A percentile compares a stretch with the other conserved stretches of the same genome.
phyloP scores from a whole-genome alignment of 148 eudicot species.

The Diospyros lotus region DNA sequence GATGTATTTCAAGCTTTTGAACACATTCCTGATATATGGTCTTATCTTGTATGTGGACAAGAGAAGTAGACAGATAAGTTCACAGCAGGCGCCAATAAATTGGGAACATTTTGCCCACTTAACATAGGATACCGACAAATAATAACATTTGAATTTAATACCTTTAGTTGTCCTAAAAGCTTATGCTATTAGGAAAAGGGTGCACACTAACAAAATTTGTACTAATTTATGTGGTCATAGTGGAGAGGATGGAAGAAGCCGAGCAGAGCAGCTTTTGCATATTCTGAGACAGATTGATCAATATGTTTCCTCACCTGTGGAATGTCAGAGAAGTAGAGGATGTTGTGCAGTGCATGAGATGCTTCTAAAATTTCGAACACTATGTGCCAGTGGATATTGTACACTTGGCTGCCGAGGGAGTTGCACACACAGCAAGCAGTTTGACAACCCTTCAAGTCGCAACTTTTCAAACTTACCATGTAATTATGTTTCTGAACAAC shows the following conservation, averaged over 20 bases:
- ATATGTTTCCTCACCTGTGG: slow-evolving; percentile 79
- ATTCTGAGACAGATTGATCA: slow-evolving; percentile 85
- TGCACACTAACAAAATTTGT: too few species aligned
- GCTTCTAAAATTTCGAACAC: slow-evolving; percentile 74
- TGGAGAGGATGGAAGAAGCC: slow-evolving; percentile 98
- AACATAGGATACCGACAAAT: too few species aligned
- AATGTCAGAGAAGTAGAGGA: slow-evolving; percentile 85
- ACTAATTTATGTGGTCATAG: slow-evolving; percentile 31
- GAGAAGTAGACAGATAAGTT: too few species aligned
- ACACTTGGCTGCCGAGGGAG: slow-evolving; percentile 80
- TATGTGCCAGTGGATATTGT: slow-evolving; percentile 82
- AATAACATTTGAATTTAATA: too few species aligned
- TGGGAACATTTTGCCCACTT: too few species aligned
- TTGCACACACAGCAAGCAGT: slow-evolving; percentile 66
- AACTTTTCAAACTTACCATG: slow-evolving; percentile 70
- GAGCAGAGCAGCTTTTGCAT: slow-evolving; percentile 86
- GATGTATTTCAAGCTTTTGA: too few species aligned
- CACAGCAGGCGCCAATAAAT: too few species aligned
- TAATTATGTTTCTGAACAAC: slow-evolving; percentile 19
- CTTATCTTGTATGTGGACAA: too few species aligned
- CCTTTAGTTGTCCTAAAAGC: too few species aligned
- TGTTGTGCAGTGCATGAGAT: slow-evolving; percentile 84
- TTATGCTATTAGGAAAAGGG: too few species aligned
- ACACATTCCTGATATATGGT: too few species aligned
- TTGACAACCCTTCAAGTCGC: slow-evolving; percentile 51